Evolutionary conservation across 2,329 filamentous ascomycete genomes (phyloP).

Genomic region (Diaporthe capsici): DNA sequence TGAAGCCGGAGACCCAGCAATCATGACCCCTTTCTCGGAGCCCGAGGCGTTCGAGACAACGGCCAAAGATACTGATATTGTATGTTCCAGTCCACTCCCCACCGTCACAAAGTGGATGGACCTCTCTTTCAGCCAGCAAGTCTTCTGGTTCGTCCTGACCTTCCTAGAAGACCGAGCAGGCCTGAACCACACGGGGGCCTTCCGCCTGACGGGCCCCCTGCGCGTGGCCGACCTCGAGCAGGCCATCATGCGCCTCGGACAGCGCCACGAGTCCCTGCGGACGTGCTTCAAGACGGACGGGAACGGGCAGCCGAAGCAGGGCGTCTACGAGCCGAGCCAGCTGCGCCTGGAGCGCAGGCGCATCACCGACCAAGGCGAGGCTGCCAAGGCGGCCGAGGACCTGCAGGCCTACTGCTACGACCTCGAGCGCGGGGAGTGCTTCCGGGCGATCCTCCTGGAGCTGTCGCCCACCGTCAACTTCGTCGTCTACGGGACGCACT

Average conservation of each 20-base stretch:
- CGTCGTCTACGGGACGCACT: not conserved
- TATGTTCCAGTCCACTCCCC: constrained; percentile 16
- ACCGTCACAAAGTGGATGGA: not conserved
- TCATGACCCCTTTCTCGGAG: constrained; percentile 2
- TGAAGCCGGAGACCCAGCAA: not conserved
- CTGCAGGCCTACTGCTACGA: constrained; percentile 6
- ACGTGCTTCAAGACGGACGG: constrained; percentile 1
- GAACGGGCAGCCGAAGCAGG: constrained; percentile 3
- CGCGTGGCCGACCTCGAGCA: not conserved
- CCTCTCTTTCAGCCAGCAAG: constrained; percentile 1
- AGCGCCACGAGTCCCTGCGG: not conserved
- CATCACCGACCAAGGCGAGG: not conserved
- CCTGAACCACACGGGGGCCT: constrained; percentile 13
- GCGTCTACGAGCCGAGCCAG: not conserved
- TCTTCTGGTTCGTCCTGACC: constrained; percentile 9
- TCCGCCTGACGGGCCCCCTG: constrained; percentile 3
- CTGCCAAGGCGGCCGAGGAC: not conserved
- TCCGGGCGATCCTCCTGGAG: constrained; percentile 1
- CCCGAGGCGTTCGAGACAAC: not conserved
- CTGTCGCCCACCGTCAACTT: constrained; percentile 1
- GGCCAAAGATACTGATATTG: not conserved
- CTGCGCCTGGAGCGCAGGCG: constrained; percentile 7
- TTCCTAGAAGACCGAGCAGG: not conserved
- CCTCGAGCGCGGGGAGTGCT: constrained; percentile 2
- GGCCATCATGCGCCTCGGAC: not conserved